Evolutionary conservation across 805 yeast species (phyloP).

Genomic region (Yamadazyma ubonensis): DNA sequence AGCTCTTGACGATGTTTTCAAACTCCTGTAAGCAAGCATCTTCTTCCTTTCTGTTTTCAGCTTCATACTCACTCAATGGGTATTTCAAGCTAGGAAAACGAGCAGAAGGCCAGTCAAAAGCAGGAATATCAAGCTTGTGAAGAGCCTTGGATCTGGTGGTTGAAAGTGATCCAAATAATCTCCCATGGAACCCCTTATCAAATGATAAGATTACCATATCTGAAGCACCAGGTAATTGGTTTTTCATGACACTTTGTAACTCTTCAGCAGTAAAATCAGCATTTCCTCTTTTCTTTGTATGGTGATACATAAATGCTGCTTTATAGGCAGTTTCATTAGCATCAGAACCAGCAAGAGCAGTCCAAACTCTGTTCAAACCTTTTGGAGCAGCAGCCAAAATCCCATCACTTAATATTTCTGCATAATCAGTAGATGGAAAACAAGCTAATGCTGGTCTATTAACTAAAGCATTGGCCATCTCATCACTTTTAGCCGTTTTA

Average conservation of each 20-base stretch:
- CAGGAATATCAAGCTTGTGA: constrained; percentile 60
- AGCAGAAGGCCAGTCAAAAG: constrained; percentile 58
- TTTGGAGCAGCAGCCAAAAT: constrained; percentile 64
- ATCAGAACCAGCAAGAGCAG: constrained; percentile 65
- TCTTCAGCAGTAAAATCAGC: constrained; percentile 47
- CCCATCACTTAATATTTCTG: constrained; percentile 46
- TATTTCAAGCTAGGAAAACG: constrained; percentile 44
- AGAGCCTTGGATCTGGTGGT: constrained; percentile 57
- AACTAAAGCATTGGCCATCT: constrained; percentile 41
- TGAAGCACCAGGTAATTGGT: constrained; percentile 51
- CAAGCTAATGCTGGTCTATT: constrained; percentile 48
- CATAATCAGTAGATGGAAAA: constrained; percentile 51
- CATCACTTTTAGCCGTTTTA: constrained; percentile 38
- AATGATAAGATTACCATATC: constrained; percentile 54
- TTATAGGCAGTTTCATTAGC: constrained; percentile 72
- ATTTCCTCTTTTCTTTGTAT: constrained; percentile 51
- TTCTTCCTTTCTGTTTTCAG: constrained; percentile 49
- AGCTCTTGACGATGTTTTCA: constrained; percentile 38
- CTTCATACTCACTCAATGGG: constrained; percentile 34
- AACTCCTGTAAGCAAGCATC: constrained; percentile 45
- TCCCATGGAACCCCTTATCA: constrained; percentile 56
- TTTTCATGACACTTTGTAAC: constrained; percentile 48
- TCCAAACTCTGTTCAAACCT: constrained; percentile 60
- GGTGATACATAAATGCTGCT: constrained; percentile 68
- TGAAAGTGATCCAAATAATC: constrained; percentile 55